Conservation (phyloP, 345 rosid genomes). For the Mallotus nudiflorus region DNA sequence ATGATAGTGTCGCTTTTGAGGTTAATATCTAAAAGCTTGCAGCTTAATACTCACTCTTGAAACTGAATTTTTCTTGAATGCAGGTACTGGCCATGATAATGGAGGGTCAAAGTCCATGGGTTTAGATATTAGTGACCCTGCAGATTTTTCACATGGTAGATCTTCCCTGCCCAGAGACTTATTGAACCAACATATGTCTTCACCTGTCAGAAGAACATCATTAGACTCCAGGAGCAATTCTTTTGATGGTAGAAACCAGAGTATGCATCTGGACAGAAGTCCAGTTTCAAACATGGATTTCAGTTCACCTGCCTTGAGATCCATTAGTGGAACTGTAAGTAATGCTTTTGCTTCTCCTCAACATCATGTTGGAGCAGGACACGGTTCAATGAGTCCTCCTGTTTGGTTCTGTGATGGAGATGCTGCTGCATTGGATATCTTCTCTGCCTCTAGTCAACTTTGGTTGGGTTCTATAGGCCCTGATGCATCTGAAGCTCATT, state of each 20-base stretch:
- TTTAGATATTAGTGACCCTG: conserved; percentile 63
- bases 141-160: conserved; percentile 59
- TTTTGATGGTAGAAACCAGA: conserved; percentile 65
- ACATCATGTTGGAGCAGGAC: conserved; percentile 43
- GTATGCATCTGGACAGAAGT: conserved; percentile 36
- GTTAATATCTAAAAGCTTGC: conserved; percentile 42
- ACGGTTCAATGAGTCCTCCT: conserved; percentile 46
- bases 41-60: conserved; percentile 33
- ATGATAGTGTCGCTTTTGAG: conserved; percentile 32
- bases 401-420: conserved; percentile 86
- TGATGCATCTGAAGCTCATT: conserved; percentile 74
- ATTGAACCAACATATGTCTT: conserved; percentile 52
- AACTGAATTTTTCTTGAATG: conserved; percentile 46
- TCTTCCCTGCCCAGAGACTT: conserved; percentile 64
- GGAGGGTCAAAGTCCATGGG: conserved; percentile 67
- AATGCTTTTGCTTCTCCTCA: conserved; percentile 58
- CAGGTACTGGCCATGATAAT: conserved; percentile 54
- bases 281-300: conserved; percentile 31
- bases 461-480: conserved; percentile 82
- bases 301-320: conserved; percentile 31
- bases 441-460: conserved; percentile 81
- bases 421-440: conserved; percentile 67
- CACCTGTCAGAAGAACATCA: conserved; percentile 60
- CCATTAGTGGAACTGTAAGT: conserved; percentile 30
- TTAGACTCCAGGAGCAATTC: conserved; percentile 62